Evolutionary conservation across 441 rosid genomes (phyloP).

Genomic region (Adansonia madagascariensis): DNA sequence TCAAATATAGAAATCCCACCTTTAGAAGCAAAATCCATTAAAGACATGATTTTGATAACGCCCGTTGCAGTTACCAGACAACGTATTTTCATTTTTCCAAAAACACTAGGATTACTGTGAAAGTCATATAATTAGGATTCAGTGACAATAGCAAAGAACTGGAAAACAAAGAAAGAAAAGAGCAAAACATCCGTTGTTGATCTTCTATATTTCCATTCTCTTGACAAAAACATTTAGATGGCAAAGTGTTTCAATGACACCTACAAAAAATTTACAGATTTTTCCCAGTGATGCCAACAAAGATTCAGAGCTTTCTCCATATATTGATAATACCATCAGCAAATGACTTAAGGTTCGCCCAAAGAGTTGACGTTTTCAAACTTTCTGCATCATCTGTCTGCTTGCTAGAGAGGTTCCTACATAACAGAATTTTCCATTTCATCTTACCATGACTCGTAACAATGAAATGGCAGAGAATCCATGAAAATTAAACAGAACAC

Average conservation of each 20-base stretch:
- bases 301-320: slow-evolving; percentile 36
- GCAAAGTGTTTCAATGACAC: neutral
- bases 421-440: slow-evolving; percentile 4
- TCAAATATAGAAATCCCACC: too few species aligned
- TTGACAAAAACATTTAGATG: neutral
- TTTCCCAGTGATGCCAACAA: slow-evolving; percentile 20
- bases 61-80: too few species aligned
- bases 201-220: neutral
- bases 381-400: slow-evolving; percentile 21
- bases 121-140: neutral
- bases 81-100: neutral
- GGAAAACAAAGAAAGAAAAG: neutral
- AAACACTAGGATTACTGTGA: neutral
- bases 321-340: slow-evolving; percentile 43
- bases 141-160: neutral
- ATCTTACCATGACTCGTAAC: neutral
- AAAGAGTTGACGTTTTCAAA: slow-evolving; percentile 37
- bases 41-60: too few species aligned
- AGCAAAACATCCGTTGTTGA: neutral
- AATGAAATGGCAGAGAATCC: neutral
- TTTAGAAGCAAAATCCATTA: too few species aligned
- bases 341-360: slow-evolving; percentile 51
- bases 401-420: slow-evolving; percentile 20
- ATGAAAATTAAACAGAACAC: neutral
- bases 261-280: slow-evolving; percentile 7